phyloP scores from a whole-genome alignment of 2,329 filamentous ascomycete genomes.

The Echinosphaeria canescens region DNA sequence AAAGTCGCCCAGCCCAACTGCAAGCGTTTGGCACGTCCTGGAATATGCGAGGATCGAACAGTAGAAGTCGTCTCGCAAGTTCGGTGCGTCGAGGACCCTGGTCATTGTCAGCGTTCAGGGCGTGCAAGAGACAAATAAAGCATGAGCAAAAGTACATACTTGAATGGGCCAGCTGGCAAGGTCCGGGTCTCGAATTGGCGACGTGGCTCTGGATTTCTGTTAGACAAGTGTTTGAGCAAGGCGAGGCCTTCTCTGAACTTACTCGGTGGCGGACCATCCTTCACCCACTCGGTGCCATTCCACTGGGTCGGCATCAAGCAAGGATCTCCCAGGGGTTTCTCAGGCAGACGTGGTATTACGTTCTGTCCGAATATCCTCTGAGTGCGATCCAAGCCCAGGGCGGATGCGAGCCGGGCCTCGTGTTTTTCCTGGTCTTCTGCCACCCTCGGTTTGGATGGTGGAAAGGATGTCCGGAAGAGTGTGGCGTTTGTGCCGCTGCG shows the following conservation, averaged over 20 bases:
- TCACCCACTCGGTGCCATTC: slow-evolving; percentile 19
- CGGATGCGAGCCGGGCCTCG: slow-evolving; percentile 53
- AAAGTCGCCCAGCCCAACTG: slow-evolving; percentile 58
- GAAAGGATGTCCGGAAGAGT: slow-evolving; percentile 30
- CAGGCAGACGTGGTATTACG: no score
- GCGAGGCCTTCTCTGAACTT: slow-evolving; percentile 2
- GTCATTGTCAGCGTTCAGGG: slow-evolving; percentile 9
- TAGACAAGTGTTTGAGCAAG: no score
- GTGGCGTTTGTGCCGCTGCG: slow-evolving; percentile 54
- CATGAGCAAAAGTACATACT: slow-evolving; percentile 22
- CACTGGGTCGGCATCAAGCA: no score
- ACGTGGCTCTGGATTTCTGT: no score
- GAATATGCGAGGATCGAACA: slow-evolving; percentile 83
- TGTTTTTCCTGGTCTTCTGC: slow-evolving; percentile 47
- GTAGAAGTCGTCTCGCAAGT: slow-evolving; percentile 87
- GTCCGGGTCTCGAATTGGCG: slow-evolving; percentile 2
- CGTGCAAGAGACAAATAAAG: no score
- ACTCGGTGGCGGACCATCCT: slow-evolving; percentile 6
- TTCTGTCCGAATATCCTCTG: no score
- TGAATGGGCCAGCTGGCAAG: slow-evolving; percentile 57
- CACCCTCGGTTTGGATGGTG: slow-evolving; percentile 14
- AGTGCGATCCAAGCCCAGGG: slow-evolving; percentile 56
- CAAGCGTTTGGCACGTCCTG: slow-evolving; percentile 48
- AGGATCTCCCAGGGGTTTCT: no score
- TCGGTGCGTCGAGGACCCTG: slow-evolving; percentile 67